Evolutionary conservation across 2,329 filamentous ascomycete genomes (phyloP).

Genomic region (Onygena corvina): DNA sequence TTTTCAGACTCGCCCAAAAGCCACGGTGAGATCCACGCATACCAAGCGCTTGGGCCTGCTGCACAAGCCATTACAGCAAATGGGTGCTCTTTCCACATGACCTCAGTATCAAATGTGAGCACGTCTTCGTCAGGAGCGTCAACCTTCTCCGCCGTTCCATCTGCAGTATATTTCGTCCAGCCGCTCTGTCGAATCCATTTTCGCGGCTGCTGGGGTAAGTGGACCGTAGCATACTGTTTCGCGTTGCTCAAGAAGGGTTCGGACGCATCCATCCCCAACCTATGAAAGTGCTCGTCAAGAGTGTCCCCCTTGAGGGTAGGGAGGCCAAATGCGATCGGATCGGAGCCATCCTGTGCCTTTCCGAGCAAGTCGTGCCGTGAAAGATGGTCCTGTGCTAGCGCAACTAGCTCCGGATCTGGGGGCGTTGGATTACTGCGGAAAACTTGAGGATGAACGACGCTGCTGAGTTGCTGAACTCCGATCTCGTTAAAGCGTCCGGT

Average conservation of each 20-base stretch:
- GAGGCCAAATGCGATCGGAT: constrained; percentile 74
- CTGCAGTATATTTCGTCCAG: constrained; percentile 82
- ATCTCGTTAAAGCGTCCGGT: constrained; percentile 77
- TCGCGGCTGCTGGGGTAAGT: constrained; percentile 48
- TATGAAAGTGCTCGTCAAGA: constrained; percentile 89
- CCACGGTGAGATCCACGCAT: constrained; percentile 95
- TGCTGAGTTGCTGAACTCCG: constrained; percentile 84
- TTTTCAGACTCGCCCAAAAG: constrained; percentile 68
- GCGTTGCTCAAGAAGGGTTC: constrained; percentile 70
- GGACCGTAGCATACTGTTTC: constrained; percentile 56
- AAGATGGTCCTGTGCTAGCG: constrained; percentile 71
- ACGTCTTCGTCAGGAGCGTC: constrained; percentile 67
- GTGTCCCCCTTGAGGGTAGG: constrained; percentile 66
- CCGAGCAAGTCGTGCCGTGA: constrained; percentile 73
- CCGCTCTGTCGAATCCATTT: constrained; percentile 71
- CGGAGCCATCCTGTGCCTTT: constrained; percentile 67
- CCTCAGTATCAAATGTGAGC: constrained; percentile 90
- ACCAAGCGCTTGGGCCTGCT: constrained; percentile 80
- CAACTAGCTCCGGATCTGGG: constrained; percentile 59
- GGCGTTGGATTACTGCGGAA: constrained; percentile 49
- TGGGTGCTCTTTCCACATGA: constrained; percentile 84
- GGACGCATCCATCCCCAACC: constrained; percentile 70
- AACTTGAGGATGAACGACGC: constrained; percentile 67
- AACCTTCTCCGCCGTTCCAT: constrained; percentile 61
- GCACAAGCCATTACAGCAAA: constrained; percentile 97